A percentile compares a stretch with the other conserved stretches of the same genome.
Conservation (phyloP, 495 filamentous ascomycete species). For the Neurospora tetrasperma region DNA sequence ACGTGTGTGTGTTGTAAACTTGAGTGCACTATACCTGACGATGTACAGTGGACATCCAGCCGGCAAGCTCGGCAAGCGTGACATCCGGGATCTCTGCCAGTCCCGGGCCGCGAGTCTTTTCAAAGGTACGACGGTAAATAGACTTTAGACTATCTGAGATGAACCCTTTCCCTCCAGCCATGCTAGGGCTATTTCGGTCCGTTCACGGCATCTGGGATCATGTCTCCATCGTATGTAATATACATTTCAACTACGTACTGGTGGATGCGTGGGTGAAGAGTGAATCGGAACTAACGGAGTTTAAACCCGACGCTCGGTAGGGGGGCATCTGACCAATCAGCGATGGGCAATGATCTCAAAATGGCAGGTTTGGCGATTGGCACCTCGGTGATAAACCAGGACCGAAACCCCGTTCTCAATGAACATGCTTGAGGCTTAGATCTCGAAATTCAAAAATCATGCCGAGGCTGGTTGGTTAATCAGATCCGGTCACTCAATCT, state of each 20-base stretch:
- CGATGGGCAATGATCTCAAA: background rate
- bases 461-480: background rate
- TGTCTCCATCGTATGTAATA: background rate
- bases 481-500: background rate
- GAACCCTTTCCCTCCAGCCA: background rate
- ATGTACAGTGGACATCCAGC: background rate
- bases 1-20: background rate
- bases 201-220: background rate
- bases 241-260: background rate
- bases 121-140: background rate
- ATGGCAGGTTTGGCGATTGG: background rate
- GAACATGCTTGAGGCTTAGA: background rate
- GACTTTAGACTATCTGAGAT: background rate
- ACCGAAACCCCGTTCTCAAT: background rate
- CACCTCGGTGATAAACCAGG: background rate
- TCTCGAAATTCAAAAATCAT: background rate
- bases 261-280: background rate
- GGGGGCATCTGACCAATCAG: background rate
- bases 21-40: background rate
- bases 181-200: background rate
- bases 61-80: background rate
- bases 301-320: background rate
- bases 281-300: background rate
- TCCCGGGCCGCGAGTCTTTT: background rate
- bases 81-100: background rate